These are phyloP conservation scores for Rhizomucor pusillus DNA, from an alignment of 371 early-diverging fungal genomes.

Conservation along the genomic window DNA sequence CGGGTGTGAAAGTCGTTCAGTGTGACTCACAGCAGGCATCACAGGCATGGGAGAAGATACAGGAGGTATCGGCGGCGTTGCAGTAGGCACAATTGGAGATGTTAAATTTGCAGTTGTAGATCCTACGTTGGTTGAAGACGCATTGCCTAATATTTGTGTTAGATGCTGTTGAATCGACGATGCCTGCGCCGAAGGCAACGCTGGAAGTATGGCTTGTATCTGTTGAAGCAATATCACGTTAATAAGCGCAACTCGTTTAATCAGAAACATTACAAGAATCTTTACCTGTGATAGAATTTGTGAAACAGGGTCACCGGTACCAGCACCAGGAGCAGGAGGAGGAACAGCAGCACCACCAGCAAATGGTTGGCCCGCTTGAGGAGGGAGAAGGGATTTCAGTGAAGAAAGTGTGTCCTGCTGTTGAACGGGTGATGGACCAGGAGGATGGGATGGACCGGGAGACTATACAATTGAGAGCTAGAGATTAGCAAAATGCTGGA, in stretches of 20 bases:
- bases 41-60: not conserved
- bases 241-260: not conserved
- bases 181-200: conserved; percentile 37
- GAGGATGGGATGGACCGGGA: not conserved
- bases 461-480: not conserved
- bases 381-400: conserved; percentile 25
- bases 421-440: not conserved
- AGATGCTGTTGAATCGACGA: conserved; percentile 36
- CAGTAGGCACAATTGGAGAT: not conserved
- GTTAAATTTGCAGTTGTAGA: conserved; percentile 1
- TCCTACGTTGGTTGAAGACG: not conserved
- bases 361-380: conserved; percentile 6
- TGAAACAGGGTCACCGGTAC: conserved; percentile 17
- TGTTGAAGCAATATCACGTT: conserved; percentile 3
- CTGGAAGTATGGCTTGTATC: conserved; percentile 45
- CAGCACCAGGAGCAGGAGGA: not conserved
- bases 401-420: conserved; percentile 17
- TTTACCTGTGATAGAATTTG: conserved; percentile 36
- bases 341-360: too few species aligned
- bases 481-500: too few species aligned
- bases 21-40: too few species aligned
- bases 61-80: not conserved
- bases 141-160: conserved; percentile 23
- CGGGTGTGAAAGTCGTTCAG: conserved; percentile 2
- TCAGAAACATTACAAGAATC: not conserved